A percentile compares a stretch with the other conserved stretches of the same genome.
Evolutionary conservation across 176 grass and related monocot species (phyloP).

Genomic region (Bothriochloa decipiens): DNA sequence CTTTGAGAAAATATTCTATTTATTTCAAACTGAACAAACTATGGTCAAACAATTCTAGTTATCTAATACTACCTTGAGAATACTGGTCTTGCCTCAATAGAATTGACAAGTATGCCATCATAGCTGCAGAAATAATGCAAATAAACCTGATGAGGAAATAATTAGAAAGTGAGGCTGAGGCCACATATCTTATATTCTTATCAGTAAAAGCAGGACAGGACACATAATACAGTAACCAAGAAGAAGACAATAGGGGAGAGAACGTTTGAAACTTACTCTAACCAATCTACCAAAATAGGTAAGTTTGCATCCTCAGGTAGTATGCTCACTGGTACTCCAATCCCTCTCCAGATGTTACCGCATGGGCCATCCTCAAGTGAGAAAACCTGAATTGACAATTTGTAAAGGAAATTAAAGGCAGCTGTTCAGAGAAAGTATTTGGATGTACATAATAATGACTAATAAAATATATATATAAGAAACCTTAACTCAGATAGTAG

Average conservation of each 20-base stretch:
- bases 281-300: conserved; percentile 72
- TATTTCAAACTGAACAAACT: conserved; percentile 17
- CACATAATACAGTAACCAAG: conserved; percentile 1
- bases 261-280: conserved; percentile 78
- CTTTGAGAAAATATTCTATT: conserved; percentile 32
- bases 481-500: conserved; percentile 12
- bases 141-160: conserved; percentile 72
- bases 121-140: conserved; percentile 93
- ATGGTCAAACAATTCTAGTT: conserved; percentile 38
- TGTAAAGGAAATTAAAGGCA: conserved; percentile 11
- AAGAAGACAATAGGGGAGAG: conserved; percentile 41
- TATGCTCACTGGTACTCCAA: conserved; percentile 60
- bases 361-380: conserved; percentile 74
- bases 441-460: not conserved
- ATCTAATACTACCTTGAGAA: conserved; percentile 72
- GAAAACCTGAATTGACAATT: conserved; percentile 76
- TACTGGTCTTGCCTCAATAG: conserved; percentile 78
- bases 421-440: conserved; percentile 5
- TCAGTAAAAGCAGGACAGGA: conserved; percentile 1
- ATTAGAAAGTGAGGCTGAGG: conserved; percentile 50
- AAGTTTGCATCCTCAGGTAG: conserved; percentile 42
- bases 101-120: conserved; percentile 88
- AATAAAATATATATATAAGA: conserved; percentile 4
- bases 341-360: conserved; percentile 66
- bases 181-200: conserved; percentile 41